phyloP scores from a whole-genome alignment of 2,329 filamentous ascomycete genomes.

The Fusarium compactum region DNA sequence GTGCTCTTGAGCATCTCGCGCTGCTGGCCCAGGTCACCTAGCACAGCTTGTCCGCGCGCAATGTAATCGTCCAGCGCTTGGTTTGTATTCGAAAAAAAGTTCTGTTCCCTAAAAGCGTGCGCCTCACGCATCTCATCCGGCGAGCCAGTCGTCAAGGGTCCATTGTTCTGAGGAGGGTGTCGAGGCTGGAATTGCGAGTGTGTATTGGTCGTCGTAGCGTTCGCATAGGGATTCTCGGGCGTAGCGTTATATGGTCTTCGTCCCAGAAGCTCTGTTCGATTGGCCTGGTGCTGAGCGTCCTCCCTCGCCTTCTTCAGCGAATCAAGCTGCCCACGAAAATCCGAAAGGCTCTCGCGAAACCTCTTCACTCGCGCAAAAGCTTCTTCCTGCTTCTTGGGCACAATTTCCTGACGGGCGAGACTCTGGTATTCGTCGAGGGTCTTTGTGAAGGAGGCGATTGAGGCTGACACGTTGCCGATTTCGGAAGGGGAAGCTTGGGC shows the following conservation, averaged over 20 bases:
- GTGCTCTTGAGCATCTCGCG: constrained; percentile 95
- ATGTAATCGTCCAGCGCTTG: constrained; percentile 93
- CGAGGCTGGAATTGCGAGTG: constrained; percentile 56
- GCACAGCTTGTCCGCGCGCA: constrained; percentile 87
- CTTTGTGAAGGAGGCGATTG: constrained; percentile 83
- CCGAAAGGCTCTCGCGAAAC: constrained; percentile 84
- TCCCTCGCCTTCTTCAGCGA: constrained; percentile 81
- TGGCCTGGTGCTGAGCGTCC: constrained; percentile 73
- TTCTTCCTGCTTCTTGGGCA: constrained; percentile 91
- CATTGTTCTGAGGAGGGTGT: constrained; percentile 56
- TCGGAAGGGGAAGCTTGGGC: constrained; percentile 68
- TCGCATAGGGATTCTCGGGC: constrained; percentile 93
- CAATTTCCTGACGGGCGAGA: constrained; percentile 88
- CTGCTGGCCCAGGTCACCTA: constrained; percentile 89
- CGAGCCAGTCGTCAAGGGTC: constrained; percentile 56
- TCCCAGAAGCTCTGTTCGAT: constrained; percentile 85
- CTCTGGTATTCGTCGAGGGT: constrained; percentile 93
- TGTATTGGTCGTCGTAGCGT: constrained; percentile 56
- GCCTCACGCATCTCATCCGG: constrained; percentile 78
- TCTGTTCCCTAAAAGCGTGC: constrained; percentile 89
- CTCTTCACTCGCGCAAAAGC: constrained; percentile 86
- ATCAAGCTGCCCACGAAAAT: constrained; percentile 83
- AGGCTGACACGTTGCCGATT: constrained; percentile 79
- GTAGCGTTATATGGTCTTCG: constrained; percentile 82
- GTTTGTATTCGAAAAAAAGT: constrained; percentile 86